Conservation (phyloP, 192 early-diverging fungal species). For the Coemansia aciculifera region DNA sequence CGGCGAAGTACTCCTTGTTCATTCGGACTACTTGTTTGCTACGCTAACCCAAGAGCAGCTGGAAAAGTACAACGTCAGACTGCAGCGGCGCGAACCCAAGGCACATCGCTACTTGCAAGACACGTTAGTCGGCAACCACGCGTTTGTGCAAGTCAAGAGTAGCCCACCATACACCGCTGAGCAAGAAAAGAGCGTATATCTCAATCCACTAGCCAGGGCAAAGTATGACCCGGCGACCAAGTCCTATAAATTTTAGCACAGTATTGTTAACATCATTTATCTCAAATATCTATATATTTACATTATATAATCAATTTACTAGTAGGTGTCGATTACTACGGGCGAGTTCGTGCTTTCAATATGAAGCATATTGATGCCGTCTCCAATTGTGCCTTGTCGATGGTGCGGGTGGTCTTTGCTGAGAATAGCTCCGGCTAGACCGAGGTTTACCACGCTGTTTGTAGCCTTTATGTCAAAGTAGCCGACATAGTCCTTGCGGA, state of each 20-base stretch:
- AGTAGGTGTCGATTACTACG: slow-evolving; percentile 12
- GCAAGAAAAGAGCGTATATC: slow-evolving; percentile 80
- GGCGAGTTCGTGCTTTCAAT: slow-evolving; percentile 27
- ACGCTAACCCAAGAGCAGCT: slow-evolving; percentile 70
- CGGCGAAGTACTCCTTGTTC: slow-evolving; percentile 43
- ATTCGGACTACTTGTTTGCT: slow-evolving; percentile 56
- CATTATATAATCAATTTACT: background rate
- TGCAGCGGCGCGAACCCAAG: slow-evolving; percentile 69
- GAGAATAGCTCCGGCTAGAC: slow-evolving; percentile 4
- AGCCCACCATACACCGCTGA: slow-evolving; percentile 81
- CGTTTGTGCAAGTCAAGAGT: slow-evolving; percentile 86
- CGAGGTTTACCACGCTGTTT: slow-evolving; percentile 26
- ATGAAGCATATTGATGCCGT: slow-evolving; percentile 13
- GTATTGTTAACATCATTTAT: slow-evolving; percentile 40
- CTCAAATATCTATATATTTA: slow-evolving; percentile 62
- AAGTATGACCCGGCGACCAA: slow-evolving; percentile 73
- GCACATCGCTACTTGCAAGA: slow-evolving; percentile 92
- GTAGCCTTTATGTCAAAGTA: slow-evolving; percentile 26
- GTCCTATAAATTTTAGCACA: slow-evolving; percentile 38
- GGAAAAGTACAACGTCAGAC: slow-evolving; percentile 66
- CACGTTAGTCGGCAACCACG: slow-evolving; percentile 74
- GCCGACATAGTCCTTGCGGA: slow-evolving; percentile 23
- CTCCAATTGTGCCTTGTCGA: slow-evolving; percentile 23
- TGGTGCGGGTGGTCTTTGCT: slow-evolving; percentile 10
- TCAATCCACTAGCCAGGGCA: slow-evolving; percentile 86